Evolutionary conservation across 2,329 filamentous ascomycete species (phyloP), one percentile per base, ranked within the genome.

Genomic region (Chaetomiaceae sp.): DNA sequence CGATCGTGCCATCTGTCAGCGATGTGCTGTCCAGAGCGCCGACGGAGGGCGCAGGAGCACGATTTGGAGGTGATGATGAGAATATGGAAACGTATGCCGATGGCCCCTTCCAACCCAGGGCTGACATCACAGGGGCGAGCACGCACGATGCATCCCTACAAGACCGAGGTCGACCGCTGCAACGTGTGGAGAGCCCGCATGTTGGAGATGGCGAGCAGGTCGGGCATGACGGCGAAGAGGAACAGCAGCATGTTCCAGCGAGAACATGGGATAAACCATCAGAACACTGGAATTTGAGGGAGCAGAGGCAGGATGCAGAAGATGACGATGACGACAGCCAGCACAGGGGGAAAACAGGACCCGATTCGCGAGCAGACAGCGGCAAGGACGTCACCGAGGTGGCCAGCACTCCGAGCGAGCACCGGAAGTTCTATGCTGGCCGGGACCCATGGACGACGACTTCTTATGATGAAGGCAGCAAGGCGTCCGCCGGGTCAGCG

Each of bases 351-450:
- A 19, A 30, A 14, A 49, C 48, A 45, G 43, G 38, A 43, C 43
- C 42, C 17, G 38, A 36, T 24, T 52, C 49, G 4, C 48, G 36
- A 6, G 49, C 47, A 6, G 52, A 55, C 26, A 51, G 52, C 20
- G 52, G 54, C 20, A 53, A 56, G 37, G 54, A 56, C 20, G 30
- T 53, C 18, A 53, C 50, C 6, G 50, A 51, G 24, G 4, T 35
- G 33, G 41, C 38, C 18, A 44, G 40, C 17, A 44, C 42, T 4
- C 51, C 42, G 18, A 43, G 40, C 2, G 39, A 38, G 11, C 22
- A 30, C 6, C 24, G 30, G 2, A 20, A 15, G 0, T 9, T 6
- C 14, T 15, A 9, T 11, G 17, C 19, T 14, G 35, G 9, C 5
- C 14, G 18, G 18, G 20, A 36, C 17, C 19, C 26, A 14, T 19